These are phyloP conservation scores for Aspergillus jensenii DNA, from an alignment of 2,329 filamentous ascomycete species.

Conservation along the genomic window DNA sequence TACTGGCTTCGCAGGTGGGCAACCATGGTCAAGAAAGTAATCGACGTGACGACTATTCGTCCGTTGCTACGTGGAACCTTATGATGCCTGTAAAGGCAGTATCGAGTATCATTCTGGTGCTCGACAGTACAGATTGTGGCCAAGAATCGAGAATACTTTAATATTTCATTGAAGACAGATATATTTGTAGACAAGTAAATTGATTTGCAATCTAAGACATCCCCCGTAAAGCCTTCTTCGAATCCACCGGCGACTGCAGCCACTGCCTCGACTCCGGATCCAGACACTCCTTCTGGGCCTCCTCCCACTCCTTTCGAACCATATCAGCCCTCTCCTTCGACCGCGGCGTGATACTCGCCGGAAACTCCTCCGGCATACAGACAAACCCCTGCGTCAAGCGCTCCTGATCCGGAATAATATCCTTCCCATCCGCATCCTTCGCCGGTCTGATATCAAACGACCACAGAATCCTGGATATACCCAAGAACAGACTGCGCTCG, in stretches of 20 bases:
- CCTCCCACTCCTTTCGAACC: neutral
- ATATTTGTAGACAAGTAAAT: too few species aligned
- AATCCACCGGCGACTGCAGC: neutral
- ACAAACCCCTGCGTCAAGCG: constrained; percentile 46
- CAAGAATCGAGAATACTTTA: neutral
- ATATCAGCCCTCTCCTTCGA: constrained; percentile 28
- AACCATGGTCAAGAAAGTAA: neutral
- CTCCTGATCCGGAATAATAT: constrained; percentile 40
- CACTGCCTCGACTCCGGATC: neutral
- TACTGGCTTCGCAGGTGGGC: neutral
- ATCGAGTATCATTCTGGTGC: too few species aligned
- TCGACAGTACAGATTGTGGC: too few species aligned
- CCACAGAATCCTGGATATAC: constrained; percentile 51
- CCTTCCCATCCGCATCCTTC: constrained; percentile 29
- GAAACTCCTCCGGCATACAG: constrained; percentile 44
- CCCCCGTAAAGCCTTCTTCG: neutral
- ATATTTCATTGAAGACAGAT: neutral
- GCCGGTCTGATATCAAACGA: constrained; percentile 43
- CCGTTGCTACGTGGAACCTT: neutral
- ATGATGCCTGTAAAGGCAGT: too few species aligned
- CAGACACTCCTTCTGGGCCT: neutral
- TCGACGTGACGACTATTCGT: neutral
- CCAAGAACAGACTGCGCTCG: constrained; percentile 50
- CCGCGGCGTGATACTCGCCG: constrained; percentile 37
- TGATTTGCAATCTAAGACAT: neutral